A percentile compares a stretch with the other conserved stretches of the same genome.
Conservation (phyloP, 2,329 filamentous ascomycete genomes). For the Pochonia chlamydosporia region DNA sequence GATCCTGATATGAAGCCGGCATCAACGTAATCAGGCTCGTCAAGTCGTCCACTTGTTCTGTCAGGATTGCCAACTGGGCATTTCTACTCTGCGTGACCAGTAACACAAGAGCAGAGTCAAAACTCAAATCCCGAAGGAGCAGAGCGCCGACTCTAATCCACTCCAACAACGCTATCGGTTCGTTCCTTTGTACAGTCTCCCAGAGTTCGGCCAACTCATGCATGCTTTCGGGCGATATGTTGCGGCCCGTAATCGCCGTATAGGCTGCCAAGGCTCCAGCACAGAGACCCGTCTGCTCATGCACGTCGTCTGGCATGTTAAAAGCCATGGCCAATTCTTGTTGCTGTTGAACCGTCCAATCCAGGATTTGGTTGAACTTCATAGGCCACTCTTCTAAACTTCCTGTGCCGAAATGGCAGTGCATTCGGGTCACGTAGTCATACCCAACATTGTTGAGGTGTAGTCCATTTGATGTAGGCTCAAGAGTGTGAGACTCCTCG, state of each 20-base stretch:
- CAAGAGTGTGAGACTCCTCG: neutral
- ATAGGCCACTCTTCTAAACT: neutral
- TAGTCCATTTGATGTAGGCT: neutral
- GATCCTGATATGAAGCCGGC: neutral
- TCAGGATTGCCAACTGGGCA: neutral
- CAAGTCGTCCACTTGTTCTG: neutral
- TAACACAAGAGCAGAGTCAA: neutral
- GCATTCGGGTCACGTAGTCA: neutral
- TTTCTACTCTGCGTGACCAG: neutral
- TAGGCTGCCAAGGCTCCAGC: neutral
- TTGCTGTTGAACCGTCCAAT: neutral
- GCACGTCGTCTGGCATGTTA: neutral
- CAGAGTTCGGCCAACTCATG: neutral
- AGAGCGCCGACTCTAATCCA: neutral
- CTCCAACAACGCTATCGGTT: neutral
- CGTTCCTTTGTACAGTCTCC: neutral
- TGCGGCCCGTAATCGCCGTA: neutral
- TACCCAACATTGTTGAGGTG: neutral
- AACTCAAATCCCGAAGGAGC: neutral
- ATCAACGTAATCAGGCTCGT: neutral
- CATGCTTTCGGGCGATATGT: neutral
- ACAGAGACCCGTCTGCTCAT: neutral
- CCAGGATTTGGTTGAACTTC: neutral
- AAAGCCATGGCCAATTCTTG: neutral
- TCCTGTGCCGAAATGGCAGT: neutral